These are phyloP conservation scores for Cladosporium sp. DNA, from an alignment of 2,329 filamentous ascomycete species.

Conservation along the genomic window DNA sequence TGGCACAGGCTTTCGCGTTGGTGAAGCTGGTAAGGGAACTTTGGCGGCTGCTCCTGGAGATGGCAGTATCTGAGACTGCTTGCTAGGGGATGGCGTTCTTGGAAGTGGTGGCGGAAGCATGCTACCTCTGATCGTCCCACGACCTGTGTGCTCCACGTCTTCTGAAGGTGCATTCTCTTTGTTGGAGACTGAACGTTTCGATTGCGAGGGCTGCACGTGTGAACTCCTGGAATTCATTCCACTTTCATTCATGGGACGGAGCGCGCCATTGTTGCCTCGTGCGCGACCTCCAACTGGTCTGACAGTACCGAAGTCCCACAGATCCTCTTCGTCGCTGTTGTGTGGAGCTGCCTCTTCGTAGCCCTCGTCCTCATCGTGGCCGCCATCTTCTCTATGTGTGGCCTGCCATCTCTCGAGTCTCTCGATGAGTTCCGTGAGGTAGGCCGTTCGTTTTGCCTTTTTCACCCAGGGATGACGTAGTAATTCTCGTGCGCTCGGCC, in stretches of 20 bases:
- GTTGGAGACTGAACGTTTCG: conserved; percentile 28
- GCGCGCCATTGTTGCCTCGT: conserved; percentile 49
- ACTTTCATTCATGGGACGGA: conserved; percentile 73
- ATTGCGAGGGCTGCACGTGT: conserved; percentile 37
- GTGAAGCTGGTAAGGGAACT: conserved; percentile 44
- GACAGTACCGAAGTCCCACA: conserved; percentile 98
- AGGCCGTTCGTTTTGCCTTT: conserved; percentile 91
- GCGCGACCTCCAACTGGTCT: conserved; percentile 59
- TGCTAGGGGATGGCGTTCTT: conserved; percentile 41
- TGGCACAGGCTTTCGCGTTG: conserved; percentile 37
- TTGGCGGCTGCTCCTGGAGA: conserved; percentile 40
- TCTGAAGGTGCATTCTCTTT: conserved; percentile 31
- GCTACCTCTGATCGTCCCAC: conserved; percentile 21
- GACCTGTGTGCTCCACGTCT: conserved; percentile 28
- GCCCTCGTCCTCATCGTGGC: conserved; percentile 56
- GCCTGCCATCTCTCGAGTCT: conserved; percentile 82
- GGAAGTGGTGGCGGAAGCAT: conserved; percentile 34
- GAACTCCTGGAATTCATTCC: conserved; percentile 67
- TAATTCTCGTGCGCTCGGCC: conserved; percentile 81
- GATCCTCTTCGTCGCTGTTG: conserved; percentile 68
- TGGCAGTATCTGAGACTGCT: conserved; percentile 31
- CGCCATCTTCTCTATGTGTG: conserved; percentile 67
- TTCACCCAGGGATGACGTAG: conserved; percentile 87
- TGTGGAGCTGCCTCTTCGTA: conserved; percentile 41
- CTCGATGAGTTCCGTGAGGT: conserved; percentile 92